Evolutionary conservation across 2,329 filamentous ascomycete species (phyloP).

Genomic region (Colletotrichum scovillei): DNA sequence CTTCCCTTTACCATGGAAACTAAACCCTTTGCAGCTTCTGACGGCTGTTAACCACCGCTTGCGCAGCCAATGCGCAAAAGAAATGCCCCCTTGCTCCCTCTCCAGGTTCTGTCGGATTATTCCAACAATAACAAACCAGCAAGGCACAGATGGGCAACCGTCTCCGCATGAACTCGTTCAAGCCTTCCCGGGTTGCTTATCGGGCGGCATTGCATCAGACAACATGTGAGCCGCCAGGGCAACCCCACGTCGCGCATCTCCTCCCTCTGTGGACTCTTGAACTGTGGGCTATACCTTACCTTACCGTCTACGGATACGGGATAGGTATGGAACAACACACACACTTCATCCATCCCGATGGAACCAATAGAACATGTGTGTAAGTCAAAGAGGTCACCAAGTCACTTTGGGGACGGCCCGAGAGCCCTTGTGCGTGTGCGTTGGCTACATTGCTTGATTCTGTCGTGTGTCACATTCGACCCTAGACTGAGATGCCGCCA

Average conservation of each 20-base stretch:
- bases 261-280: neutral
- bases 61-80: neutral
- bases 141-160: neutral
- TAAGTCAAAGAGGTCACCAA: neutral
- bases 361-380: neutral
- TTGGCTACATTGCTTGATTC: conserved; percentile 8
- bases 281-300: neutral
- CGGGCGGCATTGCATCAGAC: conserved; percentile 5
- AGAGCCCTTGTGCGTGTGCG: conserved; percentile 32
- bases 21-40: conserved; percentile 17
- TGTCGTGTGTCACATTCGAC: conserved; percentile 12
- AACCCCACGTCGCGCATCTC: conserved; percentile 25
- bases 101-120: neutral
- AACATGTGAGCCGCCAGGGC: conserved; percentile 19
- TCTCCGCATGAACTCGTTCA: conserved; percentile 7
- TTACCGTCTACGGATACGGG: neutral
- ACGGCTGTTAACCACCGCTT: conserved; percentile 23
- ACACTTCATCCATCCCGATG: neutral
- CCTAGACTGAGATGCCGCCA: neutral
- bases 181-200: conserved; percentile 7
- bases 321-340: neutral
- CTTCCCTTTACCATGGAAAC: neutral
- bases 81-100: neutral
- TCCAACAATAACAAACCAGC: conserved; percentile 10
- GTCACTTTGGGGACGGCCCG: conserved; percentile 8